A percentile compares a stretch with the other conserved stretches of the same genome.
Conservation (phyloP, 371 early-diverging fungal genomes). For the Dinochytrium kinnereticum region DNA sequence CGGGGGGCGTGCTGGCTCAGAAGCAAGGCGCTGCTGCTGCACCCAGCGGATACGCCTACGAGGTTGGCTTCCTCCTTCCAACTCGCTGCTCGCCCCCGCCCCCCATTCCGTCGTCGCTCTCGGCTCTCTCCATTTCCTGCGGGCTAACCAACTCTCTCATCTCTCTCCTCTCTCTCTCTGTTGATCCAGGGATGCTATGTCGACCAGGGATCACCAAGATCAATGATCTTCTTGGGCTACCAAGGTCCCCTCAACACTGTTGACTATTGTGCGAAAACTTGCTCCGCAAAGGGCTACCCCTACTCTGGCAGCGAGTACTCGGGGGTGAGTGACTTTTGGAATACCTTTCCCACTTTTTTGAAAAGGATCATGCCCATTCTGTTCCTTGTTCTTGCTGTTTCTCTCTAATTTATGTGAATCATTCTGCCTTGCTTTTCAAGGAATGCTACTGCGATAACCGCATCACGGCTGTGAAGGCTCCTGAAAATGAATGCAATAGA, state of each 20-base stretch:
- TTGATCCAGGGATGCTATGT: constrained; percentile 15
- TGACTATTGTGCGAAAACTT: not conserved
- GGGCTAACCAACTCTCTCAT: too few relatives aligned
- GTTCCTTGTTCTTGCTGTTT: too few relatives aligned
- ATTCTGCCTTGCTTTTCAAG: not conserved
- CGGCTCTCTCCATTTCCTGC: too few relatives aligned
- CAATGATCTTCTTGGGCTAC: constrained; percentile 18
- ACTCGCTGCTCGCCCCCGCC: not conserved
- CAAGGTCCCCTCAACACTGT: constrained; percentile 15
- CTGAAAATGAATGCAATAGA: constrained; percentile 5
- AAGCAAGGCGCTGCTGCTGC: not conserved
- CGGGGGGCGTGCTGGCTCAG: not conserved
- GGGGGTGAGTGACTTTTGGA: too few relatives aligned
- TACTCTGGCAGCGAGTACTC: constrained; percentile 21
- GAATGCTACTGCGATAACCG: constrained; percentile 21
- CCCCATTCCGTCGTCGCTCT: not conserved
- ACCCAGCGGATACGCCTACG: not conserved
- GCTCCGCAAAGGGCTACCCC: constrained; percentile 12
- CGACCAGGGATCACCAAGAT: constrained; percentile 9
- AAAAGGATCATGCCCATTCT: too few relatives aligned
- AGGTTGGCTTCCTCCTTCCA: not conserved
- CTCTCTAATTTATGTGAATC: too few relatives aligned
- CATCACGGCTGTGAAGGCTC: not conserved
- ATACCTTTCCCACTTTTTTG: too few relatives aligned
- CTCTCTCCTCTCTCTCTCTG: too few relatives aligned